Percentiles rank a stretch among this genome's conserved stretches.
These are phyloP conservation scores for Nothophoma quercina DNA, from an alignment of 2,329 filamentous ascomycete genomes.

Conservation along the genomic window DNA sequence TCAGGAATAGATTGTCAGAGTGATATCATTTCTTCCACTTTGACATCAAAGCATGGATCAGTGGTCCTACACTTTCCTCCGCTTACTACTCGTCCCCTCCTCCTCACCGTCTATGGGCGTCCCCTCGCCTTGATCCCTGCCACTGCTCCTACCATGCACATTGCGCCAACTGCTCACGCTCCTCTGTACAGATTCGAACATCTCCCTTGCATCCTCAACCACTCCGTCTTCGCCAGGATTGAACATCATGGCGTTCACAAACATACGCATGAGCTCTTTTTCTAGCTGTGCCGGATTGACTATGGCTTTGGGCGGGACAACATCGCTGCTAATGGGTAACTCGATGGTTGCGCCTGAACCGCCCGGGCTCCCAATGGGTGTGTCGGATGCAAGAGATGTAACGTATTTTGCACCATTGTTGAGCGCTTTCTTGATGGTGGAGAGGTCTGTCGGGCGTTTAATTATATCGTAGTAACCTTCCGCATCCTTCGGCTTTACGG, in stretches of 20 bases:
- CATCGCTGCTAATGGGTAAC: slow-evolving; percentile 74
- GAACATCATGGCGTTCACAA: slow-evolving; percentile 98
- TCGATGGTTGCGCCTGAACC: slow-evolving; percentile 56
- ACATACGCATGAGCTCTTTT: slow-evolving; percentile 94
- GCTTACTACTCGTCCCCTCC: slow-evolving; percentile 30
- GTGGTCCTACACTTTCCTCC: slow-evolving; percentile 39
- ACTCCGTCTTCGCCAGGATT: slow-evolving; percentile 91
- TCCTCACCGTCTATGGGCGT: slow-evolving; percentile 41
- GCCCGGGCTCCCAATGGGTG: slow-evolving; percentile 67
- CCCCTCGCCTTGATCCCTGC: slow-evolving; percentile 39
- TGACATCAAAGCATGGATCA: background rate
- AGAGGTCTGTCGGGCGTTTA: slow-evolving; percentile 60
- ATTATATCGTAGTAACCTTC: slow-evolving; percentile 62
- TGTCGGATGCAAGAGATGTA: slow-evolving; percentile 57
- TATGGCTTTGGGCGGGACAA: slow-evolving; percentile 86
- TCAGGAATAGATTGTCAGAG: too few species aligned
- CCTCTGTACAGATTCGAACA: slow-evolving; percentile 88
- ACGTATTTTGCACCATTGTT: slow-evolving; percentile 66
- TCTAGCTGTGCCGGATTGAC: slow-evolving; percentile 94
- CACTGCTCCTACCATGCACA: slow-evolving; percentile 61
- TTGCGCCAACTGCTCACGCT: slow-evolving; percentile 78
- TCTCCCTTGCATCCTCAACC: slow-evolving; percentile 85
- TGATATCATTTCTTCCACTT: background rate
- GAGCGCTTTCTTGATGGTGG: slow-evolving; percentile 59
- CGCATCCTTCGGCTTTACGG: slow-evolving; percentile 59